Percentiles rank a stretch among this genome's conserved stretches.
These are phyloP conservation scores for Heliophila coronopifolia DNA, from an alignment of 441 rosid species.

Conservation along the genomic window DNA sequence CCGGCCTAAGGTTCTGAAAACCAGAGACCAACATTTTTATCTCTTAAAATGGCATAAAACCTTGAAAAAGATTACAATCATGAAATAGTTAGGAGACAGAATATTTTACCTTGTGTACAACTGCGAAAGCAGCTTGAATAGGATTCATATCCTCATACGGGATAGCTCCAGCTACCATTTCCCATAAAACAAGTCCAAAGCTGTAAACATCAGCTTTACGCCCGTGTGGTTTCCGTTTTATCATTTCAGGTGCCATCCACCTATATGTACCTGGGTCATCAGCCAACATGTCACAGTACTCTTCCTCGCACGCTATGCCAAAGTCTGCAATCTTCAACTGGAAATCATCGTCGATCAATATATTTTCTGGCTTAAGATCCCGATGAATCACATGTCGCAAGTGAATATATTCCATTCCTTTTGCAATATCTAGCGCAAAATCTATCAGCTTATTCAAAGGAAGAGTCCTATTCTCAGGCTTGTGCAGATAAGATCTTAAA, in stretches of 20 bases:
- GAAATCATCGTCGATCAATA: slow-evolving; percentile 65
- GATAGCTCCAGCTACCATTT: slow-evolving; percentile 82
- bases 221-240: slow-evolving; percentile 72
- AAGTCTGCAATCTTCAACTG: slow-evolving; percentile 82
- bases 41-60: background rate
- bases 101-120: slow-evolving; percentile 67
- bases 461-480: slow-evolving; percentile 69
- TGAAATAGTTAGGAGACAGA: background rate
- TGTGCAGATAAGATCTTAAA: slow-evolving; percentile 82
- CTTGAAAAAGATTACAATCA: background rate
- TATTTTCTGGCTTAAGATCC: slow-evolving; percentile 92
- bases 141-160: slow-evolving; percentile 97
- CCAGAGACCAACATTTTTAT: background rate
- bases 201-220: slow-evolving; percentile 85
- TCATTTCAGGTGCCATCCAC: slow-evolving; percentile 99
- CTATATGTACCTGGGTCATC: slow-evolving; percentile 98
- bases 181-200: slow-evolving; percentile 94
- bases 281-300: slow-evolving; percentile 61
- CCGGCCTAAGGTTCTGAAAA: slow-evolving; percentile 69
- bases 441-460: slow-evolving; percentile 52
- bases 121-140: slow-evolving; percentile 98
- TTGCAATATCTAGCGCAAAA: slow-evolving; percentile 72
- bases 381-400: slow-evolving; percentile 81
- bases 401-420: slow-evolving; percentile 90
- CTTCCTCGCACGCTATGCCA: slow-evolving; percentile 92